A percentile compares a stretch with the other conserved stretches of the same genome.
phyloP scores from a whole-genome alignment of 305 asterid genomes.

The Solanum hybrid region DNA sequence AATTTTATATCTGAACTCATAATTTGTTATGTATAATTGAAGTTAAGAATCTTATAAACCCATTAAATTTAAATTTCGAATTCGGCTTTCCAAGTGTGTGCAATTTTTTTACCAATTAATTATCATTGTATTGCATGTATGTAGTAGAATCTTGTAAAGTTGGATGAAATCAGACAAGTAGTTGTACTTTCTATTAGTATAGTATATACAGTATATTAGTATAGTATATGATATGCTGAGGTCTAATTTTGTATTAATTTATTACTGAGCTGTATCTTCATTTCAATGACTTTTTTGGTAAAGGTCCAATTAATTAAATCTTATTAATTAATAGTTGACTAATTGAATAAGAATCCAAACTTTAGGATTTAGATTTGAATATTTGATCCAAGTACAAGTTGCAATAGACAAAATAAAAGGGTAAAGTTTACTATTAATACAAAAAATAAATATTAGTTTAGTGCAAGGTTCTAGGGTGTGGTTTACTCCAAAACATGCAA shows the following conservation, averaged over 20 bases:
- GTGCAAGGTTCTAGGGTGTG: slow-evolving; percentile 5
- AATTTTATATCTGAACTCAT: not conserved
- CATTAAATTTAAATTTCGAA: not conserved
- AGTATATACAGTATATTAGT: not conserved
- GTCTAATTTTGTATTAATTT: slow-evolving; percentile 19
- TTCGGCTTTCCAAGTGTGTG: not conserved
- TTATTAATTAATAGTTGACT: slow-evolving; percentile 34
- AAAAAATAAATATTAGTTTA: not conserved
- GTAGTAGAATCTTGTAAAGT: slow-evolving; percentile 10
- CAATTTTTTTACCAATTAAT: not conserved
- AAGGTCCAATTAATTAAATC: slow-evolving; percentile 7
- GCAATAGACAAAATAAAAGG: slow-evolving; percentile 18
- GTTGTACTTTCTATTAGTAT: not conserved
- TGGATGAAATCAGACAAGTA: not conserved
- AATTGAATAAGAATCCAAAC: slow-evolving; percentile 11
- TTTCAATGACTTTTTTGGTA: slow-evolving; percentile 27
- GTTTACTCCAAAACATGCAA: slow-evolving; percentile 37
- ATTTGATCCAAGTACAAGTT: slow-evolving; percentile 21
- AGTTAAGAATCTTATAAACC: not conserved
- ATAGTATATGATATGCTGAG: slow-evolving; percentile 3
- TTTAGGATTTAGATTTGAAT: not conserved
- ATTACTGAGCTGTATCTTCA: slow-evolving; percentile 23
- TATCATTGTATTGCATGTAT: not conserved
- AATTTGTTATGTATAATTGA: not conserved
- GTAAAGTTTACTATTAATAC: not conserved